Base-by-base conservation (phyloP, 805 yeast species). In the Zygoascus bituminiphila region DNA sequence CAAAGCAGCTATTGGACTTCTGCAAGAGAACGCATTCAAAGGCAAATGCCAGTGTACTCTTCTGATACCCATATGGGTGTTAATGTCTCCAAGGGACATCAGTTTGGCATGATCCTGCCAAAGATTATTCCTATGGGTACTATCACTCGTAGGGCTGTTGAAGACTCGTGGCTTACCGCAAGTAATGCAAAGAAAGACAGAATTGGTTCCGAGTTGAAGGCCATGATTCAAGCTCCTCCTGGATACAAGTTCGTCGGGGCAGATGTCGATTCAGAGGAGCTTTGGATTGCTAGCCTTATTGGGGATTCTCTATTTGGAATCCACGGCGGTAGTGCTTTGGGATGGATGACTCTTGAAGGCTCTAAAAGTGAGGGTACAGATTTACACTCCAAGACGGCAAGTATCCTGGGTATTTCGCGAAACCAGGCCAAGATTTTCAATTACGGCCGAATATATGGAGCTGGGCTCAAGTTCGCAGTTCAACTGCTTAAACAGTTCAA, bases 281-380 rank as follows among this genome's bases (percentile, higher is more conserved):
- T 93, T 39, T 93, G 99, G 99, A 93, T 93, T 56, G 98, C 98
- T 0, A 84, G 96, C 17, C 68, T 94, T 21, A 81, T 91, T 26
- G 97, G 98, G 2, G 99, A 93, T 62, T 82, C 98, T 0, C 78
- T 82, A 46, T 87, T 91, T 65, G 78, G 82, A 29, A 69, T 85
- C 21, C 99, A 93, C 64, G 99, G 98, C 5, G 94, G 94, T 12
- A 88, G 98, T 0, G 95, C 98, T 0, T 76, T 94, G 47, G 97
- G 98, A 0, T 94, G 98, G 98, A 94, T 93, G 99, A 89, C 97
- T 1, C 72, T 93, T 48, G 99, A 93, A 69, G 99, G 99, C 17
- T 81, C 91, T 3, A 93, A 93, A 66, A 73, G 70, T 49, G 91
- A 84, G 47, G 94, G 93, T 4, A 94, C 99, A 0, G 99, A 93